Conservation (phyloP, 1,284 basidiomycete species). For the Pyrrhoderma lamaoense region DNA sequence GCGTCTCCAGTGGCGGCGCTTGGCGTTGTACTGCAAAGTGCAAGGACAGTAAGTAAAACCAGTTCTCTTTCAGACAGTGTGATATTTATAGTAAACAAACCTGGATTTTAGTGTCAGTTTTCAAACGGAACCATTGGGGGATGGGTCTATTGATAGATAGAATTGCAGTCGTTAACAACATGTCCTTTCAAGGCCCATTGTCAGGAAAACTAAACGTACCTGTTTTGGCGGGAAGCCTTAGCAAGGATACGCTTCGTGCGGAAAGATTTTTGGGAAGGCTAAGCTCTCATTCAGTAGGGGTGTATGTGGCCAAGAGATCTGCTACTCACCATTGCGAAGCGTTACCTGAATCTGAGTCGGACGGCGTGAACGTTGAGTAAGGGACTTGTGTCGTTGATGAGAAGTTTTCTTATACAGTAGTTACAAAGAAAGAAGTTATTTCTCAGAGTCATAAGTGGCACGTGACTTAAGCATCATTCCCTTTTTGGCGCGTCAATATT, state of each 20-base stretch:
- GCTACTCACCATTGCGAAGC: conserved; percentile 18
- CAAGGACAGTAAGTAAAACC: conserved; percentile 2
- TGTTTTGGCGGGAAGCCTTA: conserved; percentile 94
- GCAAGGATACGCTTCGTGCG: conserved; percentile 94
- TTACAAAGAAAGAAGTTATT: conserved; percentile 26
- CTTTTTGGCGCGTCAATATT: too few relatives aligned
- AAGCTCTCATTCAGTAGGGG: conserved; percentile 5
- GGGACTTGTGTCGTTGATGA: conserved; percentile 25
- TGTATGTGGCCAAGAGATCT: background rate
- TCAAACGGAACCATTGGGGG: conserved; percentile 97
- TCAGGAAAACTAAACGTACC: conserved; percentile 43
- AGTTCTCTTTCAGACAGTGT: background rate
- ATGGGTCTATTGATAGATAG: conserved; percentile 61
- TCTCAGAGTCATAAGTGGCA: conserved; percentile 3
- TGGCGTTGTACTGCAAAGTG: conserved; percentile 73
- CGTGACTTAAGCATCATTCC: too few relatives aligned
- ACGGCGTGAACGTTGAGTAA: conserved; percentile 16
- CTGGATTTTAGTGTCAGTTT: conserved; percentile 93
- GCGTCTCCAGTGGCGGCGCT: conserved; percentile 91
- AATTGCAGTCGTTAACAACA: background rate
- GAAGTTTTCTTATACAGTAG: conserved; percentile 27
- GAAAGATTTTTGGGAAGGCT: conserved; percentile 99
- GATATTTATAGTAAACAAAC: conserved; percentile 39
- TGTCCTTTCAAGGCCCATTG: conserved; percentile 2
- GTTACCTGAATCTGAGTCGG: conserved; percentile 2